Conservation (phyloP, 306 rosid species). For the Lagenaria siceraria region DNA sequence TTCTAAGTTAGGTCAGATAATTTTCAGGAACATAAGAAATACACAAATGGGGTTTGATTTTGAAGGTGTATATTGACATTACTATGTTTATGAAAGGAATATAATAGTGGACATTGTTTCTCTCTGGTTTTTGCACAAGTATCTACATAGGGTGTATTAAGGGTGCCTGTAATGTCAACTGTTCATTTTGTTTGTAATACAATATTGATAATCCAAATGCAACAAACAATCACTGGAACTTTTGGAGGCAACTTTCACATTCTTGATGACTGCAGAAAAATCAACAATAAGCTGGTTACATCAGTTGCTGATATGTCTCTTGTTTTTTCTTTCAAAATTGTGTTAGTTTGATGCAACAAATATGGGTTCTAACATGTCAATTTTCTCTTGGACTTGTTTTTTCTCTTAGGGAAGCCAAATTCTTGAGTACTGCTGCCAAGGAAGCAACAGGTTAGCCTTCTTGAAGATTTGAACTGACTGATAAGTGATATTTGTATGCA, state of each 20-base stretch:
- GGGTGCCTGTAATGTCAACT: background rate
- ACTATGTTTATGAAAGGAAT: constrained; percentile 25
- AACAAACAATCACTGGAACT: background rate
- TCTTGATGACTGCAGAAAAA: background rate
- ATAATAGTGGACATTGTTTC: constrained; percentile 8
- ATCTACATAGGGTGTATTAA: background rate
- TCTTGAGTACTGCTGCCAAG: background rate
- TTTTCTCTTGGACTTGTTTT: background rate
- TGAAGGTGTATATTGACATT: constrained; percentile 27
- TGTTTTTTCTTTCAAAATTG: background rate
- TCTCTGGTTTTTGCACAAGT: background rate
- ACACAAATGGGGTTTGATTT: constrained; percentile 10
- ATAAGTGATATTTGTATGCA: background rate
- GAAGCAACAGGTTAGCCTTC: background rate
- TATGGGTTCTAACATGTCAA: background rate
- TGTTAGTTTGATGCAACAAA: background rate
- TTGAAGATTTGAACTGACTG: background rate
- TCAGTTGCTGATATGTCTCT: background rate
- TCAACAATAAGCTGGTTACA: background rate
- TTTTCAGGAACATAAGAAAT: constrained; percentile 13
- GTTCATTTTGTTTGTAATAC: background rate
- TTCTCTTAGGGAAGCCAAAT: background rate
- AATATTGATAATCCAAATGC: background rate
- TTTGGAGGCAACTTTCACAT: background rate
- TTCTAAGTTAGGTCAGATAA: constrained; percentile 21